These are phyloP conservation scores for Penicillium chermesinum DNA, from an alignment of 495 filamentous ascomycete species.

Conservation along the genomic window DNA sequence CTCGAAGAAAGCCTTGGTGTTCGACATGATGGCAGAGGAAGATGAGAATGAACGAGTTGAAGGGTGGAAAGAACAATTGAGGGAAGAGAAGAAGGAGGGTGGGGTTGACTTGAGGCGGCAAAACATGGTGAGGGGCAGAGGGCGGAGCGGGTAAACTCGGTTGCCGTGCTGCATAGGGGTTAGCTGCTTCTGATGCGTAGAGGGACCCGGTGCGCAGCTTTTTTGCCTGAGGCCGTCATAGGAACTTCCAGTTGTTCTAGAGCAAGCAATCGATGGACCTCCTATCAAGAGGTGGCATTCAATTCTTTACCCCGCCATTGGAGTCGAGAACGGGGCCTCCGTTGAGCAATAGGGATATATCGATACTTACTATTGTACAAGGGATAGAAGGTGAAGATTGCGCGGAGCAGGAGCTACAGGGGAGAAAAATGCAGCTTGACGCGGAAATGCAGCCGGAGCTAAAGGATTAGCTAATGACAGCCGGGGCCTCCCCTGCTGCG, in stretches of 20 bases:
- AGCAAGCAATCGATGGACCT: background rate
- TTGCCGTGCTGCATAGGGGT: slow-evolving; percentile 23
- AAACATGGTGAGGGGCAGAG: slow-evolving; percentile 47
- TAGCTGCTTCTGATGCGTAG: slow-evolving; percentile 20
- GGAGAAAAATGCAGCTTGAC: slow-evolving; percentile 24
- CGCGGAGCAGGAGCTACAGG: slow-evolving; percentile 15
- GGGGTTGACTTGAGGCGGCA: slow-evolving; percentile 48
- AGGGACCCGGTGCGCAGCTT: slow-evolving; percentile 19
- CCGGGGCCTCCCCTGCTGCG: slow-evolving; percentile 9
- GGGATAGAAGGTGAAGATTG: slow-evolving; percentile 11
- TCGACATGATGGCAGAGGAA: slow-evolving; percentile 56
- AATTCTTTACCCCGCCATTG: background rate
- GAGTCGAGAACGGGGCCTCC: background rate
- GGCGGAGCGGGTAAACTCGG: slow-evolving; percentile 31
- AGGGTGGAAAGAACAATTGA: slow-evolving; percentile 42
- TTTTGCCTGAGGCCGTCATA: slow-evolving; percentile 5
- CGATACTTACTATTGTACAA: slow-evolving; percentile 17
- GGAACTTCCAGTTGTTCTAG: background rate
- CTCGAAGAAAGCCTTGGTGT: slow-evolving; percentile 63
- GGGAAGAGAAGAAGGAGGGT: slow-evolving; percentile 46
- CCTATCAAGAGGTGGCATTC: background rate
- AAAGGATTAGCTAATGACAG: slow-evolving; percentile 14
- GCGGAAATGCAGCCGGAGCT: slow-evolving; percentile 20
- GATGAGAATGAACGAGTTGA: slow-evolving; percentile 58
- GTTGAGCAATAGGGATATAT: background rate